Evolutionary conservation across 1,139 yeast genomes (phyloP).

Genomic region (Nematodospora anomalae): DNA sequence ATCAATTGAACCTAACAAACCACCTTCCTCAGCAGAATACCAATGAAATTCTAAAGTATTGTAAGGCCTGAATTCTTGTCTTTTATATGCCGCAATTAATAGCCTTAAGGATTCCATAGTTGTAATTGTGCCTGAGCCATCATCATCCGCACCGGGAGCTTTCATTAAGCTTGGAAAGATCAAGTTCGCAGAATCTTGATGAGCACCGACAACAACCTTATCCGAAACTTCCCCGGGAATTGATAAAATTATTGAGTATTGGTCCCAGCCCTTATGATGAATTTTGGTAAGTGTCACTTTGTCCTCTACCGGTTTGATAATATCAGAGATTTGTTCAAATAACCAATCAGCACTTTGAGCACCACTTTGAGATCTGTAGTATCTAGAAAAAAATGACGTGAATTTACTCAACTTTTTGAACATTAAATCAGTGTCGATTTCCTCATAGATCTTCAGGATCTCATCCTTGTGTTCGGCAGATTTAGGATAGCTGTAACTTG

Average conservation of each 20-base stretch:
- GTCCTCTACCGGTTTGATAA: slow-evolving; percentile 40
- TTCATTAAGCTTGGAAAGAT: slow-evolving; percentile 65
- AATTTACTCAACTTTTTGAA: slow-evolving; percentile 58
- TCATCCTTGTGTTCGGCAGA: slow-evolving; percentile 34
- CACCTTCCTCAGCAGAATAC: slow-evolving; percentile 95
- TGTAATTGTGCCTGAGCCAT: slow-evolving; percentile 87
- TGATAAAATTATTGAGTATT: slow-evolving; percentile 42
- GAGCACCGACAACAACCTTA: slow-evolving; percentile 79
- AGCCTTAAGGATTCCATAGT: slow-evolving; percentile 73
- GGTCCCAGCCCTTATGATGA: slow-evolving; percentile 45
- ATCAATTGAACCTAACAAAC: slow-evolving; percentile 82
- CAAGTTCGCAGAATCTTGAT: slow-evolving; percentile 82
- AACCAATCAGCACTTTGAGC: slow-evolving; percentile 75
- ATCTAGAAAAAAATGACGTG: slow-evolving; percentile 75
- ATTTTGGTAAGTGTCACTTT: slow-evolving; percentile 29
- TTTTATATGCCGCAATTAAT: slow-evolving; percentile 38
- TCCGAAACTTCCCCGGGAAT: slow-evolving; percentile 39
- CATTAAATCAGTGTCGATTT: slow-evolving; percentile 49
- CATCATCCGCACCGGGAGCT: slow-evolving; percentile 97
- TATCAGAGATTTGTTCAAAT: slow-evolving; percentile 44
- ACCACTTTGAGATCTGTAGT: slow-evolving; percentile 74
- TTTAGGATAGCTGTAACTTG: slow-evolving; percentile 57
- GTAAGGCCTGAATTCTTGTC: slow-evolving; percentile 50
- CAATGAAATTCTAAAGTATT: slow-evolving; percentile 90
- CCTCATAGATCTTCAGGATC: slow-evolving; percentile 41